These are phyloP conservation scores for Stephanodiscus triporus DNA, from an alignment of 108 stramenopile species.

Conservation along the genomic window DNA sequence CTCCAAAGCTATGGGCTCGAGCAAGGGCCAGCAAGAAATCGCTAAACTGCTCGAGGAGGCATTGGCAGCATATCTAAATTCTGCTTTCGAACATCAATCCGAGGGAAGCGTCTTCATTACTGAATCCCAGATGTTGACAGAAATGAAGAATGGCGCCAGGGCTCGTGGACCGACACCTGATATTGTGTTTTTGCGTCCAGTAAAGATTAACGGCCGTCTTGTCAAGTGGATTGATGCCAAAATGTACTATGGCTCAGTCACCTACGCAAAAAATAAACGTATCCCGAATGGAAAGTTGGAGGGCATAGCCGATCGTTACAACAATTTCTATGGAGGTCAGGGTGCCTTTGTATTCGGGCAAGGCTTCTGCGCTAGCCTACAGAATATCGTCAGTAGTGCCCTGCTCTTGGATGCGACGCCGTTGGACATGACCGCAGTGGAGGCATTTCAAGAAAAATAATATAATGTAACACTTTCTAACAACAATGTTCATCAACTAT, in stretches of 20 bases:
- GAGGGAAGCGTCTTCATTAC: neutral
- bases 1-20: neutral
- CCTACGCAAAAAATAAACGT: neutral
- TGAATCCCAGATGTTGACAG: neutral
- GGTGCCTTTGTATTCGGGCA: neutral
- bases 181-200: neutral
- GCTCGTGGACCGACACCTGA: neutral
- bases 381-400: neutral
- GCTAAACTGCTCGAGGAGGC: neutral
- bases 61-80: neutral
- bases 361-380: neutral
- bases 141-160: neutral
- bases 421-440: neutral
- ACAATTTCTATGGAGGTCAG: neutral
- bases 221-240: slow-evolving; percentile 2
- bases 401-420: neutral
- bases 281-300: neutral
- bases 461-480: neutral
- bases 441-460: neutral
- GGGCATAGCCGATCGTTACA: neutral
- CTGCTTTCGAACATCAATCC: neutral
- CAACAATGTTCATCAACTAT: too few species aligned
- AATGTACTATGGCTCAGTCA: neutral
- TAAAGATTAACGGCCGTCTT: neutral
- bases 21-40: neutral